A percentile compares a stretch with the other conserved stretches of the same genome.
These are phyloP conservation scores for Cyclotella baltica DNA, from an alignment of 108 stramenopile genomes.

Conservation along the genomic window DNA sequence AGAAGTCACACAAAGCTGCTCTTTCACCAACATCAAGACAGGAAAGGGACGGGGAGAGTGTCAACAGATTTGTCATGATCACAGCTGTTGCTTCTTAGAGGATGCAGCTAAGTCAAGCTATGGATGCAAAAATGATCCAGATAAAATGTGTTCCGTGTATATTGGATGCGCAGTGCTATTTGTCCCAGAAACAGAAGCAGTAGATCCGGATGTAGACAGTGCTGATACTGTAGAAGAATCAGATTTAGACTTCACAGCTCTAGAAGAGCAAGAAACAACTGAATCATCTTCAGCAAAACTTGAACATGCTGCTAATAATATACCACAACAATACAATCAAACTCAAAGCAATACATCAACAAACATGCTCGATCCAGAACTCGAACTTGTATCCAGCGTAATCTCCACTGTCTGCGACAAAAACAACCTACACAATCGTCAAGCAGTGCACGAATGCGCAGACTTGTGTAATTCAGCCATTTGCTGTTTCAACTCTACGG, in stretches of 20 bases:
- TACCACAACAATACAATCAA: not conserved
- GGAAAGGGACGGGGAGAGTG: slow-evolving; percentile 26
- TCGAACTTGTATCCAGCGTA: slow-evolving; percentile 20
- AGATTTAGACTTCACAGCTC: not conserved
- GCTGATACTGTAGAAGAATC: not conserved
- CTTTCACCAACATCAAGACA: slow-evolving; percentile 16
- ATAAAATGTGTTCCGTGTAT: slow-evolving; percentile 29
- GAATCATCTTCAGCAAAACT: not conserved
- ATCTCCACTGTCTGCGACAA: slow-evolving; percentile 30
- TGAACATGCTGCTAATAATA: not conserved
- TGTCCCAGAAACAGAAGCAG: not conserved
- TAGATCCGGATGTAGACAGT: not conserved
- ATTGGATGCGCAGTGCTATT: slow-evolving; percentile 18
- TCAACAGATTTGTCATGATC: slow-evolving; percentile 21
- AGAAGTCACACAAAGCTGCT: not conserved
- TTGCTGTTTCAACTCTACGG: slow-evolving; percentile 30
- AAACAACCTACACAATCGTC: slow-evolving; percentile 22
- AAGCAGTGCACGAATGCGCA: slow-evolving; percentile 23
- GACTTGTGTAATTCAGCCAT: slow-evolving; percentile 23
- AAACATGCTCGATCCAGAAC: not conserved
- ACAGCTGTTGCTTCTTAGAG: slow-evolving; percentile 26
- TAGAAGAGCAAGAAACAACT: not conserved
- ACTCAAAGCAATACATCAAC: not conserved
- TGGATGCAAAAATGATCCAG: slow-evolving; percentile 13
- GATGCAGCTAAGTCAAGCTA: slow-evolving; percentile 2